Percentiles rank a stretch among this genome's conserved stretches.
These are phyloP conservation scores for Malus fusca DNA, from an alignment of 306 rosid species.

Conservation along the genomic window DNA sequence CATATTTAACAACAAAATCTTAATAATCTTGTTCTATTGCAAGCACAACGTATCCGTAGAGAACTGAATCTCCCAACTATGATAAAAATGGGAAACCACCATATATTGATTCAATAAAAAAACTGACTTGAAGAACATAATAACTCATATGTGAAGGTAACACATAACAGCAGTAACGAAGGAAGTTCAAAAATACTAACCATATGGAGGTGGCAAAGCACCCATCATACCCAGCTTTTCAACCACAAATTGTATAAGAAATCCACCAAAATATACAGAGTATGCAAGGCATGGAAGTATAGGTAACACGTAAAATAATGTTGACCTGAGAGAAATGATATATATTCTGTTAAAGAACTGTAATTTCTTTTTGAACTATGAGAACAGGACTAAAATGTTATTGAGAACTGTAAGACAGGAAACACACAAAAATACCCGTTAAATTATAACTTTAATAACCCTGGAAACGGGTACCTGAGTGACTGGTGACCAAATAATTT, in stretches of 20 bases:
- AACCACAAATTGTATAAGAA: slow-evolving; percentile 71
- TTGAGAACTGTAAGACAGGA: not conserved
- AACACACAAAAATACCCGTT: not conserved
- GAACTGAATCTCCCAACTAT: not conserved
- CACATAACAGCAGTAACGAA: not conserved
- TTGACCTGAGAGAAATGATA: slow-evolving; percentile 51
- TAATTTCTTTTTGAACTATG: not conserved
- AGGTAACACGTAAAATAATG: slow-evolving; percentile 63
- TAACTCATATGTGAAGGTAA: not conserved
- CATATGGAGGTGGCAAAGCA: slow-evolving; percentile 81
- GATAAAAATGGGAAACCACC: not conserved
- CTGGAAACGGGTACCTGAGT: slow-evolving; percentile 47
- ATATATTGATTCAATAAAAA: not conserved
- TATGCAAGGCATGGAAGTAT: slow-evolving; percentile 71
- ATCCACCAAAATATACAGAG: slow-evolving; percentile 84
- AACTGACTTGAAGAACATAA: not conserved
- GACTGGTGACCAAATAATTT: slow-evolving; percentile 55
- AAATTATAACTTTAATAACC: slow-evolving; percentile 5
- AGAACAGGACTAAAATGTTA: slow-evolving; percentile 3
- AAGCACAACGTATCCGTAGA: not conserved
- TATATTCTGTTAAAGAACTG: not conserved
- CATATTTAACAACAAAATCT: not conserved
- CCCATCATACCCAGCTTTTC: slow-evolving; percentile 99
- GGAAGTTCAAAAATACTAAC: slow-evolving; percentile 38
- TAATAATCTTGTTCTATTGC: not conserved